phyloP scores from a whole-genome alignment of 495 filamentous ascomycete genomes.

The Aspergillus asperescens region DNA sequence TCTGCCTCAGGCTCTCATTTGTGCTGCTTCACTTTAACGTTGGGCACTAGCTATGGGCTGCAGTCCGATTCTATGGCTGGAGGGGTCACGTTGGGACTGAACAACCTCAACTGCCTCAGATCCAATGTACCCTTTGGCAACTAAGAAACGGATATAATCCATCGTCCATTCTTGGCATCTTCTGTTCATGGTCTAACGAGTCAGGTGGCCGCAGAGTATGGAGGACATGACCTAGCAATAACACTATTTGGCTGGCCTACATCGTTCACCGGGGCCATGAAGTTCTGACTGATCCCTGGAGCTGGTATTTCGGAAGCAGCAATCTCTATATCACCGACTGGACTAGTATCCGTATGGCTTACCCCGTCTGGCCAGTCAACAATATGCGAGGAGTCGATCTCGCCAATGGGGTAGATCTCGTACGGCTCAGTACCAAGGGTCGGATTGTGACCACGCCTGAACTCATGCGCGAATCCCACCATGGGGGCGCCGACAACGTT shows the following conservation, averaged over 20 bases:
- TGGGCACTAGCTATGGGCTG: background rate
- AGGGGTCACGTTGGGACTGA: constrained; percentile 31
- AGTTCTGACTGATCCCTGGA: constrained; percentile 31
- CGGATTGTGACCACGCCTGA: constrained; percentile 24
- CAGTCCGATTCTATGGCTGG: constrained; percentile 26
- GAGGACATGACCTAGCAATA: background rate
- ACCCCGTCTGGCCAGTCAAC: constrained; percentile 14
- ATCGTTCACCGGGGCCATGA: constrained; percentile 34
- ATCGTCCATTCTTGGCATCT: constrained; percentile 38
- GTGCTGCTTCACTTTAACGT: too few species aligned
- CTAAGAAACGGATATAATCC: constrained; percentile 30
- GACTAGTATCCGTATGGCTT: constrained; percentile 17
- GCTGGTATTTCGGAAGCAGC: constrained; percentile 26
- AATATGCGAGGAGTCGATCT: constrained; percentile 18
- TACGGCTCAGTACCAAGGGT: constrained; percentile 6
- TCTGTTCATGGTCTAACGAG: constrained; percentile 25
- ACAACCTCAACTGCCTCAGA: constrained; percentile 27
- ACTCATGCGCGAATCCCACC: constrained; percentile 30
- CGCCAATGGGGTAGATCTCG: constrained; percentile 20
- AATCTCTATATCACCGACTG: constrained; percentile 26
- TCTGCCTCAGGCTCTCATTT: background rate
- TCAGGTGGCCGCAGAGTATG: background rate
- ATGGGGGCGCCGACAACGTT: constrained; percentile 31
- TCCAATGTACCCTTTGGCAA: constrained; percentile 20
- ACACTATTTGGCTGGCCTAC: constrained; percentile 11